These are phyloP conservation scores for Xylogone sp. DNA, from an alignment of 2,329 filamentous ascomycete genomes.

Conservation along the genomic window DNA sequence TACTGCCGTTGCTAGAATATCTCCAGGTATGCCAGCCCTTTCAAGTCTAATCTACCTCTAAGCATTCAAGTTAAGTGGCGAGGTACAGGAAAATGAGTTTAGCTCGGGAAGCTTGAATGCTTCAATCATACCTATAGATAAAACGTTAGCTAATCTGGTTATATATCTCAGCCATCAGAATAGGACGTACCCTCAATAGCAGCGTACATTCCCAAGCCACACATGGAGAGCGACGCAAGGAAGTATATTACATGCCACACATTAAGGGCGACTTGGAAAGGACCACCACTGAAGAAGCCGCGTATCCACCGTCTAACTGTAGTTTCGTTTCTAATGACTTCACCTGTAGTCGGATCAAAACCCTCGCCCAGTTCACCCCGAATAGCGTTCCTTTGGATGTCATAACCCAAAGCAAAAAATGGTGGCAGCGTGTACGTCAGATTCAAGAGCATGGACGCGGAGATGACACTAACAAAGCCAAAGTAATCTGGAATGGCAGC, in stretches of 20 bases:
- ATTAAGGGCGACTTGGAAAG: slow-evolving; percentile 12
- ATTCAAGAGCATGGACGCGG: slow-evolving; percentile 40
- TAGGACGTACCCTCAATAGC: slow-evolving; percentile 7
- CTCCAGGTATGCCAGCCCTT: too few species aligned
- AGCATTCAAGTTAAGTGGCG: slow-evolving; percentile 11
- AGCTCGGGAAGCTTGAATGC: slow-evolving; percentile 9
- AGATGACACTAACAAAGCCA: slow-evolving; percentile 34
- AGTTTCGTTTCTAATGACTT: slow-evolving; percentile 6
- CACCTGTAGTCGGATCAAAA: slow-evolving; percentile 20
- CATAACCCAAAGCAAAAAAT: slow-evolving; percentile 24
- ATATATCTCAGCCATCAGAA: too few species aligned
- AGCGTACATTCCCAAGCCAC: slow-evolving; percentile 19
- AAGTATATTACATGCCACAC: slow-evolving; percentile 18
- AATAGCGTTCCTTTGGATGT: slow-evolving; percentile 24
- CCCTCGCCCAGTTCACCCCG: slow-evolving; percentile 21
- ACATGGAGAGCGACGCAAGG: slow-evolving; percentile 16
- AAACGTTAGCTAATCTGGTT: too few species aligned
- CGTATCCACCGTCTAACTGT: slow-evolving; percentile 12
- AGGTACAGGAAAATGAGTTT: slow-evolving; percentile 12
- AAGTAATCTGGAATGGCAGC: slow-evolving; percentile 40
- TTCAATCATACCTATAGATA: slow-evolving; percentile 11
- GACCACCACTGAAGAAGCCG: slow-evolving; percentile 15
- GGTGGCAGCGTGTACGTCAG: slow-evolving; percentile 45
- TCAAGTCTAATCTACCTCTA: too few species aligned
- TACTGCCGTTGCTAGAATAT: too few species aligned